Conservation (phyloP, 164 flowering plant species). For the Vitis labrusca region DNA sequence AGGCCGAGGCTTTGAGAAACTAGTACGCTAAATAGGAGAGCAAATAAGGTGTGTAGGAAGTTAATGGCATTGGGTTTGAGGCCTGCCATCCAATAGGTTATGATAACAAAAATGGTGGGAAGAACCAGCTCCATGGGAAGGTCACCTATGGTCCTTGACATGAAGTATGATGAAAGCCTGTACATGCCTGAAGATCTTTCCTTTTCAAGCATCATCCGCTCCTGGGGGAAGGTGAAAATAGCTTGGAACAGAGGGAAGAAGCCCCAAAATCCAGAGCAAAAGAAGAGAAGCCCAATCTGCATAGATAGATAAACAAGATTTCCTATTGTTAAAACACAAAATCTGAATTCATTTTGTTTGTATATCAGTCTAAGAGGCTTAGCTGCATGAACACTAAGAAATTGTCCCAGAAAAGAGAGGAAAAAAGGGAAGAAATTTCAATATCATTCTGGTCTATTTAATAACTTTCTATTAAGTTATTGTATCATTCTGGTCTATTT, state of each 20-base stretch:
- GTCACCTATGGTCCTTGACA: constrained; percentile 49
- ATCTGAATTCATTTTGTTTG: too few species aligned
- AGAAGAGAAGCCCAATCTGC: constrained; percentile 75
- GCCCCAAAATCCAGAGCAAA: constrained; percentile 63
- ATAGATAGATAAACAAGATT: not conserved
- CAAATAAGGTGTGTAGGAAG: constrained; percentile 45
- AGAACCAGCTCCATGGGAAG: constrained; percentile 82
- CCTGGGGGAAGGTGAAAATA: constrained; percentile 79
- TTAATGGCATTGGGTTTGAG: constrained; percentile 29
- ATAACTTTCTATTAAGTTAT: too few species aligned
- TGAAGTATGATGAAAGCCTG: constrained; percentile 73
- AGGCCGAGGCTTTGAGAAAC: constrained; percentile 75
- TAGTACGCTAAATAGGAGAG: constrained; percentile 43
- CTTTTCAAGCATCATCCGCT: constrained; percentile 58
- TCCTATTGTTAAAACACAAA: not conserved
- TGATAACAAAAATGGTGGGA: constrained; percentile 54
- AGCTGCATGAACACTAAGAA: too few species aligned
- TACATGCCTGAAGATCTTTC: constrained; percentile 78
- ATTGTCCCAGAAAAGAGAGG: too few species aligned
- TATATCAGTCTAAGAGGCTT: too few species aligned
- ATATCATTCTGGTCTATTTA: too few species aligned
- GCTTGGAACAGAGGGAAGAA: constrained; percentile 66
- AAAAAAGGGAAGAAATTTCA: too few species aligned
- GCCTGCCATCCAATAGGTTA: constrained; percentile 81
- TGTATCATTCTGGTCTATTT: too few species aligned